Conservation (phyloP, 2,329 filamentous ascomycete genomes). For the Botryotinia calthae region DNA sequence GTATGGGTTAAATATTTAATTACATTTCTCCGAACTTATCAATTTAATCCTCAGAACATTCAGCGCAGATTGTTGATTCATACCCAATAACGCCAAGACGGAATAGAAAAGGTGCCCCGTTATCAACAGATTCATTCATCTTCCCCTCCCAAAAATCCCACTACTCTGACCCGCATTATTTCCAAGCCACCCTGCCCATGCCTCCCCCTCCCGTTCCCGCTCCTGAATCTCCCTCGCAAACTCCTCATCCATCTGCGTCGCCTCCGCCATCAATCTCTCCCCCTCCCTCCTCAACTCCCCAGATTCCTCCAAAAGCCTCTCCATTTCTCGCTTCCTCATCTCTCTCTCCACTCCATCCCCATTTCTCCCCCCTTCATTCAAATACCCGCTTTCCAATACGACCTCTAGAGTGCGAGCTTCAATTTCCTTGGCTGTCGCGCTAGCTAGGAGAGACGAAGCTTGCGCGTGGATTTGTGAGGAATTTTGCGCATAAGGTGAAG, state of each 20-base stretch:
- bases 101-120: no score
- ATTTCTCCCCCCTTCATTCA: neutral
- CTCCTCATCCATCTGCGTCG: conserved; percentile 31
- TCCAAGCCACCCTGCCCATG: conserved; percentile 12
- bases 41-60: neutral
- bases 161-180: neutral
- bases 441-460: conserved; percentile 26
- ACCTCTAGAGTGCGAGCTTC: conserved; percentile 26
- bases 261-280: conserved; percentile 32
- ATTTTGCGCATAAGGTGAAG: conserved; percentile 19
- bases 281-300: conserved; percentile 30
- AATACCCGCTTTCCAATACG: neutral
- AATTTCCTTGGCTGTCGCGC: conserved; percentile 27
- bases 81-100: neutral
- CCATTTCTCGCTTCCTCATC: conserved; percentile 22
- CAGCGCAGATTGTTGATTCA: neutral
- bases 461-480: conserved; percentile 29
- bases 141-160: neutral
- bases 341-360: neutral
- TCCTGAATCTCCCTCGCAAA: conserved; percentile 32
- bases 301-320: conserved; percentile 30
- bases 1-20: neutral
- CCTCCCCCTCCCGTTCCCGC: conserved; percentile 26
- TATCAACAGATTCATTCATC: neutral
- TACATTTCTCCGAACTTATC: neutral